Percentiles rank a stretch among this genome's conserved stretches.
These are phyloP conservation scores for Cymodocea nodosa DNA, from an alignment of 116 monocot genomes.

Conservation along the genomic window DNA sequence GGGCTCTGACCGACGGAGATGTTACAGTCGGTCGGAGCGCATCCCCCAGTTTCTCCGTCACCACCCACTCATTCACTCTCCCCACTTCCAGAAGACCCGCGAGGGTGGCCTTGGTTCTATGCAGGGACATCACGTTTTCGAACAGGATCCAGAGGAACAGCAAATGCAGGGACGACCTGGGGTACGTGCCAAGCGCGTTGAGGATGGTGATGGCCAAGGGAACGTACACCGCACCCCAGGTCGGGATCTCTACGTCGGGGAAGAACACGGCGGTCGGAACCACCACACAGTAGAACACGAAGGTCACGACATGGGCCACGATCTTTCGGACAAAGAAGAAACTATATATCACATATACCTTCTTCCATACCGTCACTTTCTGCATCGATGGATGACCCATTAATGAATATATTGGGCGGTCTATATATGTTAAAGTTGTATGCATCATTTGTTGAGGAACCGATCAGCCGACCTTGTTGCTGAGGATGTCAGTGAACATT, in stretches of 20 bases:
- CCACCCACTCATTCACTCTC: slow-evolving; percentile 18
- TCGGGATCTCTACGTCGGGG: slow-evolving; percentile 75
- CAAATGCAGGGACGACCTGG: slow-evolving; percentile 44
- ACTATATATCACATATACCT: slow-evolving; percentile 77
- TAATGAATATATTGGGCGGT: too few relatives aligned
- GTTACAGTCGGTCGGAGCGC: background rate
- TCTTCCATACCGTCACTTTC: slow-evolving; percentile 86
- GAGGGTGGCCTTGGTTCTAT: slow-evolving; percentile 15
- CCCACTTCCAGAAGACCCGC: slow-evolving; percentile 14
- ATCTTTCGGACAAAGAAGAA: slow-evolving; percentile 98
- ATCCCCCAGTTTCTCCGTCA: slow-evolving; percentile 11
- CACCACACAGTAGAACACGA: slow-evolving; percentile 76
- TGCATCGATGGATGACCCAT: slow-evolving; percentile 17
- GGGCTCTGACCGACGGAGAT: too few relatives aligned
- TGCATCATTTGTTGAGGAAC: too few relatives aligned
- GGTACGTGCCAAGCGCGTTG: slow-evolving; percentile 66
- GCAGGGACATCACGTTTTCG: slow-evolving; percentile 18
- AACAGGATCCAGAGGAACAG: slow-evolving; percentile 18
- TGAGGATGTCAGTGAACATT: slow-evolving; percentile 42
- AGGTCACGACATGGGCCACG: slow-evolving; percentile 78
- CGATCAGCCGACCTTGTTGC: slow-evolving; percentile 31
- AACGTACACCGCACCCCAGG: slow-evolving; percentile 83
- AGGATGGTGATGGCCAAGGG: slow-evolving; percentile 81
- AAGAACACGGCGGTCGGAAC: slow-evolving; percentile 75
- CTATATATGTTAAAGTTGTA: too few relatives aligned